Evolutionary conservation across 768 basidiomycete species (phyloP).

Genomic region (Suillus decipiens): DNA sequence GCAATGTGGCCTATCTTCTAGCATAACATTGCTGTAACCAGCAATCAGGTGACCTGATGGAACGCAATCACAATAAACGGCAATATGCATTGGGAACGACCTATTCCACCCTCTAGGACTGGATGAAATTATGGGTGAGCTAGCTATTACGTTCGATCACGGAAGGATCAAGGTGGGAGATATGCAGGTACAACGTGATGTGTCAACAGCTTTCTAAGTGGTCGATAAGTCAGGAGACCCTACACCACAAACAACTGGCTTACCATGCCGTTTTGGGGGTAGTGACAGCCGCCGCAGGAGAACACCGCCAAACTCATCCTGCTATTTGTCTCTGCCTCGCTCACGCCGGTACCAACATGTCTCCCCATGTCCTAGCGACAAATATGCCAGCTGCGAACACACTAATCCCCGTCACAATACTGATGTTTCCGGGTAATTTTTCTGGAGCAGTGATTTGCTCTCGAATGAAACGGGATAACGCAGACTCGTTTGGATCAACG

Average conservation of each 20-base stretch:
- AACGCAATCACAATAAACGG: conserved; percentile 6
- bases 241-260: neutral
- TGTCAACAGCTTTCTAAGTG: conserved; percentile 1
- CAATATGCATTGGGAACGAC: conserved; percentile 7
- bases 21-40: conserved; percentile 3
- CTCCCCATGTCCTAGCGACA: conserved; percentile 76
- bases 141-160: conserved; percentile 8
- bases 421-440: conserved; percentile 74
- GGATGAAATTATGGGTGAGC: conserved; percentile 10
- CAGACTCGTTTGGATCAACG: conserved; percentile 62
- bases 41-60: neutral
- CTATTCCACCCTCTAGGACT: conserved; percentile 5
- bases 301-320: neutral
- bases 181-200: conserved; percentile 4
- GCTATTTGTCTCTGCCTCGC: neutral
- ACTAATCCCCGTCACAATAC: conserved; percentile 61
- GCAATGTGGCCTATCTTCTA: neutral
- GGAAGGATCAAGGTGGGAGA: conserved; percentile 3
- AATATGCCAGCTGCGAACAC: conserved; percentile 74
- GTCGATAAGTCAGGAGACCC: neutral
- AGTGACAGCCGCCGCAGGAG: neutral
- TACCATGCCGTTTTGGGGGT: conserved; percentile 3
- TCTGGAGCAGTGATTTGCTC: conserved; percentile 73
- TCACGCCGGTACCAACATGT: conserved; percentile 70
- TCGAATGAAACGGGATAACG: conserved; percentile 54